Evolutionary conservation across 495 filamentous ascomycete species (phyloP).

Genomic region (Penicillium pulvis): DNA sequence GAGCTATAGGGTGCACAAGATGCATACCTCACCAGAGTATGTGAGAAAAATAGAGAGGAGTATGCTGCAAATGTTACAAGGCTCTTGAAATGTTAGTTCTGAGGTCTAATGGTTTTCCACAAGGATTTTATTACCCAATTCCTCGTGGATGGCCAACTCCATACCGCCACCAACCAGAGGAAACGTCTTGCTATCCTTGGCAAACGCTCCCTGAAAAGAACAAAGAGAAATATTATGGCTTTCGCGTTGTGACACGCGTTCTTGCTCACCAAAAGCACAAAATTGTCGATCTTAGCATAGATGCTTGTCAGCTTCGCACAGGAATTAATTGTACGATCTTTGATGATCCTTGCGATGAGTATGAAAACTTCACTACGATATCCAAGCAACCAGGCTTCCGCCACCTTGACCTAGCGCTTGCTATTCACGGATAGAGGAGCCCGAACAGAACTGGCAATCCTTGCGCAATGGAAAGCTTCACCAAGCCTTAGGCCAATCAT

Average conservation of each 20-base stretch:
- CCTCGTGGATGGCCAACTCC: constrained; percentile 29
- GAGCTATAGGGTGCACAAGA: no score
- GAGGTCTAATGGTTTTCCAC: no score
- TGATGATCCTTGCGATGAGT: not conserved
- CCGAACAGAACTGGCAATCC: not conserved
- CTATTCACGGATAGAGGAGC: not conserved
- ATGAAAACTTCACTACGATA: not conserved
- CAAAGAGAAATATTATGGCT: constrained; percentile 25
- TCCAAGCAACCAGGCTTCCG: not conserved
- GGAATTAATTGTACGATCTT: constrained; percentile 16
- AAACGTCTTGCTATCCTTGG: constrained; percentile 9
- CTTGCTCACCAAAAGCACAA: constrained; percentile 16
- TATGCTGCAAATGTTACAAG: no score
- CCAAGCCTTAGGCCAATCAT: no score
- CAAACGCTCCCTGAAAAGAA: constrained; percentile 8
- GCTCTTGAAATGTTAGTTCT: no score
- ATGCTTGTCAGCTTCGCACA: constrained; percentile 18
- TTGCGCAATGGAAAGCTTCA: no score
- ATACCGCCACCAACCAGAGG: not conserved
- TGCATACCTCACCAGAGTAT: no score
- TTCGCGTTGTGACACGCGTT: constrained; percentile 20
- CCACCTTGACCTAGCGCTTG: not conserved
- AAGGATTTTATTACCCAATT: constrained; percentile 34
- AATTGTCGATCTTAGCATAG: constrained; percentile 24
- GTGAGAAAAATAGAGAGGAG: no score